Evolutionary conservation across 2,329 filamentous ascomycete species (phyloP).

Genomic region (Exophiala calicioides): DNA sequence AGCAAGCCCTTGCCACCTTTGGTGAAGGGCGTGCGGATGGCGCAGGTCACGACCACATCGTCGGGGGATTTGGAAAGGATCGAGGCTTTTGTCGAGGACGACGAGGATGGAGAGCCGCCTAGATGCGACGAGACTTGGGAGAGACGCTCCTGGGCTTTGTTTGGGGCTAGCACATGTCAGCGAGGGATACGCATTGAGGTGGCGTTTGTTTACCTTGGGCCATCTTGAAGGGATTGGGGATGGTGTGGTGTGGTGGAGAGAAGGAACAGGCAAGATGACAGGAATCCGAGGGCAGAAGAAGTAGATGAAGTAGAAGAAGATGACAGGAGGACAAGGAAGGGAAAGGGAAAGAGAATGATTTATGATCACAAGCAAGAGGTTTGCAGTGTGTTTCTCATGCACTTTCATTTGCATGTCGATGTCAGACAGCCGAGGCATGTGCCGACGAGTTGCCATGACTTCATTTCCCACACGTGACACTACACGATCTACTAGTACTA

Average conservation of each 20-base stretch:
- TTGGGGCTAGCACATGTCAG: constrained; percentile 32
- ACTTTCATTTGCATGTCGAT: too few species aligned
- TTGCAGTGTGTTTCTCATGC: too few species aligned
- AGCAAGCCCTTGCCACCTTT: constrained; percentile 91
- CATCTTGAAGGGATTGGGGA: constrained; percentile 37
- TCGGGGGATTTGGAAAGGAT: constrained; percentile 58
- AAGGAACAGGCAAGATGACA: too few species aligned
- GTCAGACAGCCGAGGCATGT: not conserved
- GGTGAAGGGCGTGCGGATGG: constrained; percentile 87
- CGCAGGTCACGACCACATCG: constrained; percentile 86
- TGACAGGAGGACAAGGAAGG: not conserved
- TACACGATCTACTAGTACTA: too few species aligned
- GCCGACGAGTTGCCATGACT: not conserved
- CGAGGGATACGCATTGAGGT: not conserved
- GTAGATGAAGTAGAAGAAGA: not conserved
- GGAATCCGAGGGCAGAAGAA: too few species aligned
- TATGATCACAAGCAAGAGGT: constrained; percentile 8
- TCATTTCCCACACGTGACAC: not conserved
- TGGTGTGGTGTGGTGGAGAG: not conserved
- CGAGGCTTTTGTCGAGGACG: constrained; percentile 37
- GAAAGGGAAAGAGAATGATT: constrained; percentile 1
- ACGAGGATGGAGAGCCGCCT: constrained; percentile 34
- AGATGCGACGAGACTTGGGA: constrained; percentile 61
- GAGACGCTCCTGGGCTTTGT: constrained; percentile 58
- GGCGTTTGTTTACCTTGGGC: constrained; percentile 41